phyloP scores from a whole-genome alignment of 306 rosid species.

The Citrullus mucosospermus region DNA sequence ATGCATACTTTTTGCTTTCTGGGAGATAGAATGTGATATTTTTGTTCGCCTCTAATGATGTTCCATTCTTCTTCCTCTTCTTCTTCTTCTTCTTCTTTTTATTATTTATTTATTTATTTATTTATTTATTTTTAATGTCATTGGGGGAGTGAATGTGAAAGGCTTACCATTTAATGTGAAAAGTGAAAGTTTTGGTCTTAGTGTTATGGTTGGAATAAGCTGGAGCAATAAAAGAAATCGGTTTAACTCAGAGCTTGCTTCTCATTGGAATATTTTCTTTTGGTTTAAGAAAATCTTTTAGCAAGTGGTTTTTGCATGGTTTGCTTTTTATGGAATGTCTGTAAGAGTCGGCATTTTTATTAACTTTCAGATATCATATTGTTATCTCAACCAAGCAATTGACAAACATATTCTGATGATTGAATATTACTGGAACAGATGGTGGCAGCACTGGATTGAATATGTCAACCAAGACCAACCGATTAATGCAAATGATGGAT shows the following conservation, averaged over 20 bases:
- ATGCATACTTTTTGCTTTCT: not conserved
- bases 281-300: not conserved
- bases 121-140: too few relatives aligned
- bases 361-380: not conserved
- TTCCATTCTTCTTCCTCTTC: not conserved
- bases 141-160: not conserved
- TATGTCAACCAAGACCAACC: conserved; percentile 91
- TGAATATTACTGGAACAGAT: conserved; percentile 36
- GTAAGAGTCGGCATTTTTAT: not conserved
- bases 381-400: not conserved
- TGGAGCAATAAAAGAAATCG: not conserved
- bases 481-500: conserved; percentile 46
- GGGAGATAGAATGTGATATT: not conserved
- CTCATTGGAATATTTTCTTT: not conserved
- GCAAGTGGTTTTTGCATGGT: not conserved
- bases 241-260: not conserved
- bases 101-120: too few relatives aligned
- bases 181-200: not conserved
- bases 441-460: conserved; percentile 99
- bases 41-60: not conserved
- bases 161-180: not conserved
- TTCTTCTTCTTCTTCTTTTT: not conserved
- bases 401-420: not conserved
- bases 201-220: not conserved
- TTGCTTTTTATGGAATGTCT: not conserved